These are phyloP conservation scores for Choiromyces venosus DNA, from an alignment of 495 filamentous ascomycete species.

Conservation along the genomic window DNA sequence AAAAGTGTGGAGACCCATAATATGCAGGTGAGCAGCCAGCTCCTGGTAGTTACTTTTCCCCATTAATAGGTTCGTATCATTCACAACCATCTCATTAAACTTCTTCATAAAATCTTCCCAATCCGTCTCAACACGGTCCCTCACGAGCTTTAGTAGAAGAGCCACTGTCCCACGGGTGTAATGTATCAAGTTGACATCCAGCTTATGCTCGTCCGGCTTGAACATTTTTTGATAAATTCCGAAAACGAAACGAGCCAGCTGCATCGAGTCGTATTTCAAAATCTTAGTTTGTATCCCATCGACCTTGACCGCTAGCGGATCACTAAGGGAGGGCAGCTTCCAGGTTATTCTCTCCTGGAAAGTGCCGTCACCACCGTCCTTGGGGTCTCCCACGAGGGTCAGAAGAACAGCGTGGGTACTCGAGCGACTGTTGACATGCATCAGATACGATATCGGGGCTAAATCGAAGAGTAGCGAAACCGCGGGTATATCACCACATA, in stretches of 20 bases:
- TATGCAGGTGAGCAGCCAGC: slow-evolving; percentile 33
- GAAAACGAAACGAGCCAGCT: slow-evolving; percentile 44
- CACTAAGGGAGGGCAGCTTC: slow-evolving; percentile 37
- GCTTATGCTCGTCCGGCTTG: slow-evolving; percentile 39
- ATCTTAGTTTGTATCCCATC: slow-evolving; percentile 27
- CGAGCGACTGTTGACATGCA: slow-evolving; percentile 46
- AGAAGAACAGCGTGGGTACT: slow-evolving; percentile 30
- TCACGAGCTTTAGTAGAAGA: slow-evolving; percentile 41
- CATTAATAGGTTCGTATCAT: slow-evolving; percentile 34
- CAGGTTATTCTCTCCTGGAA: slow-evolving; percentile 30
- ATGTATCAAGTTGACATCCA: slow-evolving; percentile 24
- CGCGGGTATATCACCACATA: slow-evolving; percentile 48
- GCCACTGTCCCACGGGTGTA: slow-evolving; percentile 48
- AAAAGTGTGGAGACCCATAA: slow-evolving; percentile 27
- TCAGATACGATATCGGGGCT: slow-evolving; percentile 50
- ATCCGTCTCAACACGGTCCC: slow-evolving; percentile 32
- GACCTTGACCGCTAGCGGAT: slow-evolving; percentile 10
- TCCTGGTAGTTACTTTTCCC: slow-evolving; percentile 39
- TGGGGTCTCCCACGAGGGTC: slow-evolving; percentile 29
- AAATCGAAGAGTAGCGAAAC: slow-evolving; percentile 50
- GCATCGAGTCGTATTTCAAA: slow-evolving; percentile 32
- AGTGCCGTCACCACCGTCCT: slow-evolving; percentile 12
- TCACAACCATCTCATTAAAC: slow-evolving; percentile 38
- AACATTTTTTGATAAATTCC: slow-evolving; percentile 48
- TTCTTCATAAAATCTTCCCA: slow-evolving; percentile 42